Conservation (phyloP, 1,284 basidiomycete genomes). For the Irpex sp. region DNA sequence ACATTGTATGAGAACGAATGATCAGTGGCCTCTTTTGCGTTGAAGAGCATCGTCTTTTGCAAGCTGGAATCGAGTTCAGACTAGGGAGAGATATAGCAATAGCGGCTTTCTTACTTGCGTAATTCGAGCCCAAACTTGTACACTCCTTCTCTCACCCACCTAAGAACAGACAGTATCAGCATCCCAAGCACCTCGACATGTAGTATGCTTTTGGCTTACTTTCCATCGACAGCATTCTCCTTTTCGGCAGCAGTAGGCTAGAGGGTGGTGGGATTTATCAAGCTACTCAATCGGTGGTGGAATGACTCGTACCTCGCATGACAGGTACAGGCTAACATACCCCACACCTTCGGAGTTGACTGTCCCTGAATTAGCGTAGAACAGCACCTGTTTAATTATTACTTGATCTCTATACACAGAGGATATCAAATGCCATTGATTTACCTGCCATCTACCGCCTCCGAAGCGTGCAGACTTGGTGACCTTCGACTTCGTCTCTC, state of each 20-base stretch:
- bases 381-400: conserved; percentile 52
- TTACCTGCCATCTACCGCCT: conserved; percentile 70
- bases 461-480: conserved; percentile 66
- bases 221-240: conserved; percentile 60
- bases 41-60: conserved; percentile 50
- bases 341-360: conserved; percentile 38
- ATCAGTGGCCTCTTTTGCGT: conserved; percentile 77
- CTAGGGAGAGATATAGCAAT: not conserved
- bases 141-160: conserved; percentile 80
- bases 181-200: not conserved
- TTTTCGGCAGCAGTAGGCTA: conserved; percentile 78
- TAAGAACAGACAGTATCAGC: conserved; percentile 19
- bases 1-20: conserved; percentile 83
- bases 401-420: not conserved
- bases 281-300: not conserved
- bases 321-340: conserved; percentile 70
- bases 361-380: conserved; percentile 78
- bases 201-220: conserved; percentile 32
- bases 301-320: conserved; percentile 62
- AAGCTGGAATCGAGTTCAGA: conserved; percentile 31
- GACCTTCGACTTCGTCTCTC: conserved; percentile 68
- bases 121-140: conserved; percentile 87
- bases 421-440: not conserved
- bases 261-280: not conserved
- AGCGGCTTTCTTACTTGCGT: conserved; percentile 44